Conservation (phyloP, 83 land plant species). For the Diphasiastrum complanatum region DNA sequence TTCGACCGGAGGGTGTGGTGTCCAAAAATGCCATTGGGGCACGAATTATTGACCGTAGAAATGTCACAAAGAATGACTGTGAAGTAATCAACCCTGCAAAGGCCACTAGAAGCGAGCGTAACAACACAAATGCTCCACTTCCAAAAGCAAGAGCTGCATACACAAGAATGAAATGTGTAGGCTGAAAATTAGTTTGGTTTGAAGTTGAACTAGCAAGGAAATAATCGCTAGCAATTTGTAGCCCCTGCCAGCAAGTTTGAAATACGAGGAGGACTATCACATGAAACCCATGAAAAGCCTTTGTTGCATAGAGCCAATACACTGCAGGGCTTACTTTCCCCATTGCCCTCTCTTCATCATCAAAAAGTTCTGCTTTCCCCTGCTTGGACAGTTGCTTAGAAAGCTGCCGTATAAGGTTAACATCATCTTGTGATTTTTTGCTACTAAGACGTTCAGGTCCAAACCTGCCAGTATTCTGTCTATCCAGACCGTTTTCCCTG, state of each 20-base stretch:
- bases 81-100: conserved; percentile 32
- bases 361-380: conserved; percentile 17
- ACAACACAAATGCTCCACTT: conserved; percentile 22
- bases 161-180: conserved; percentile 19
- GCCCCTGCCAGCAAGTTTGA: conserved; percentile 30
- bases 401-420: neutral
- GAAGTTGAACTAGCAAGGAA: conserved; percentile 34
- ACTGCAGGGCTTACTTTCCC: conserved; percentile 28
- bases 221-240: conserved; percentile 30
- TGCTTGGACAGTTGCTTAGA: neutral
- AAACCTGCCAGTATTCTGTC: neutral
- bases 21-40: conserved; percentile 47
- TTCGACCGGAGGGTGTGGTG: conserved; percentile 43
- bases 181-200: conserved; percentile 2
- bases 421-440: neutral
- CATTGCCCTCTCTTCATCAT: conserved; percentile 34
- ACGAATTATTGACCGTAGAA: conserved; percentile 27
- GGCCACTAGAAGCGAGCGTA: conserved; percentile 23
- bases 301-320: conserved; percentile 35
- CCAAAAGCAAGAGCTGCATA: conserved; percentile 34
- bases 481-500: neutral
- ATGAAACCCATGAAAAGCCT: conserved; percentile 27
- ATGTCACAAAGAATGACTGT: conserved; percentile 25
- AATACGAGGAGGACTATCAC: conserved; percentile 22
- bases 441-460: conserved; percentile 10